phyloP scores from a whole-genome alignment of 495 filamentous ascomycete genomes.

The Durotheca rogersii region DNA sequence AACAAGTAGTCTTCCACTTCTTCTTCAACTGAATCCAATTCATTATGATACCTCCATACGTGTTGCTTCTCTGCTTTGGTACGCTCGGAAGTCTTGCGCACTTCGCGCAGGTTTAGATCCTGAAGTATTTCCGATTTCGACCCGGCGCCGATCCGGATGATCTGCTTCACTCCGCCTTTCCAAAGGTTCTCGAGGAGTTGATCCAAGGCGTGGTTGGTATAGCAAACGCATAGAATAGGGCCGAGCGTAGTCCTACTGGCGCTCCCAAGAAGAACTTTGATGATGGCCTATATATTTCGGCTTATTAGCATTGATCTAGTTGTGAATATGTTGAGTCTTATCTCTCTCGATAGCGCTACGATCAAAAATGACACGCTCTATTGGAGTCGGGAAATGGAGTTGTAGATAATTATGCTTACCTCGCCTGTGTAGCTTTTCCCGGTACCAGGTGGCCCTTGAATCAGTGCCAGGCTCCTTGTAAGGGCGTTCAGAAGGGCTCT shows the following conservation, averaged over 20 bases:
- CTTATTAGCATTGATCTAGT: no score
- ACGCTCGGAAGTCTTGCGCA: constrained; percentile 26
- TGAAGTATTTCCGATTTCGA: constrained; percentile 59
- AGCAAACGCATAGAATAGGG: constrained; percentile 63
- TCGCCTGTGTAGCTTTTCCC: constrained; percentile 67
- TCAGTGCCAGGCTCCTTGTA: constrained; percentile 57
- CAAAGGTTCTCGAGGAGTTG: constrained; percentile 67
- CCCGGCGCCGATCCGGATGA: constrained; percentile 68
- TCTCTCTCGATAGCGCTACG: no score
- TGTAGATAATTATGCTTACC: constrained; percentile 5
- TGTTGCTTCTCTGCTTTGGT: constrained; percentile 33
- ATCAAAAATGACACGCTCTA: no score
- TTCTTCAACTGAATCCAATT: background rate
- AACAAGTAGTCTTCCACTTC: constrained; percentile 1
- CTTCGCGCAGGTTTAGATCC: constrained; percentile 46
- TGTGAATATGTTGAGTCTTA: no score
- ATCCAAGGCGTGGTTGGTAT: constrained; percentile 74
- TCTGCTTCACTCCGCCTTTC: constrained; percentile 54
- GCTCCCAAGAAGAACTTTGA: constrained; percentile 64
- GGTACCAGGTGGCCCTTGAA: constrained; percentile 81
- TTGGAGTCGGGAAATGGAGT: no score
- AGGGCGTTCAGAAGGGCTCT: constrained; percentile 57
- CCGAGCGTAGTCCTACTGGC: constrained; percentile 51
- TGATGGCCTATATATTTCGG: constrained; percentile 43
- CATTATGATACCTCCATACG: background rate